phyloP scores from a whole-genome alignment of 2,329 filamentous ascomycete species.

The Colletotrichum sidae region DNA sequence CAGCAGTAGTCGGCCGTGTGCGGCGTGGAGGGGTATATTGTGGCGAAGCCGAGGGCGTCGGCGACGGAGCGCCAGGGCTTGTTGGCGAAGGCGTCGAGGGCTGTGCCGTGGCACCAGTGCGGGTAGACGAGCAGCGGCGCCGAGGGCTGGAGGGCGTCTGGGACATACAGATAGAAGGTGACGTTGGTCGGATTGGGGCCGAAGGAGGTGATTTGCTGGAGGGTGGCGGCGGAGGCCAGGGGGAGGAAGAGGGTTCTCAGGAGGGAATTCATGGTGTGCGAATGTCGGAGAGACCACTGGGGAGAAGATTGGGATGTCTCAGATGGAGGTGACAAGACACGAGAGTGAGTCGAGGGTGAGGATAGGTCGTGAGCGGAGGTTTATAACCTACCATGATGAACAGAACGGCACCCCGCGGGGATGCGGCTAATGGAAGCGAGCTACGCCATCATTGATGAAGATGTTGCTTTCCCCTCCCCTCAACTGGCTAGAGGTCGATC shows the following conservation, averaged over 20 bases:
- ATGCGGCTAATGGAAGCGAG: conserved; percentile 4
- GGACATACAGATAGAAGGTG: conserved; percentile 64
- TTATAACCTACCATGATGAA: neutral
- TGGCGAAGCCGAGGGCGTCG: conserved; percentile 65
- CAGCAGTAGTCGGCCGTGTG: conserved; percentile 62
- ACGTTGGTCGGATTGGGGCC: conserved; percentile 62
- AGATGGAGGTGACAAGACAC: neutral
- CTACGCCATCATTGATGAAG: neutral
- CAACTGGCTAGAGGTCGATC: conserved; percentile 1
- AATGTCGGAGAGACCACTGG: neutral
- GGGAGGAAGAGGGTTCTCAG: conserved; percentile 8
- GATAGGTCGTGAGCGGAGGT: neutral
- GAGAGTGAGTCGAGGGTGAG: neutral
- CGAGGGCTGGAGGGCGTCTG: conserved; percentile 52
- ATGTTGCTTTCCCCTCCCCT: neutral
- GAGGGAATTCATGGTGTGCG: neutral
- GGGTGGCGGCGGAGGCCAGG: conserved; percentile 27
- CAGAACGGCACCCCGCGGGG: neutral
- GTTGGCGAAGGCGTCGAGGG: conserved; percentile 58
- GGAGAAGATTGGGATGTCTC: neutral
- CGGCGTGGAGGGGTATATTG: conserved; percentile 54
- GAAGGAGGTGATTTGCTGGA: conserved; percentile 41
- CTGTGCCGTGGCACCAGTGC: conserved; percentile 69
- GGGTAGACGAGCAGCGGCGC: conserved; percentile 67
- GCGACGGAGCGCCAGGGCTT: conserved; percentile 66